phyloP scores from a whole-genome alignment of 257 asterid species.

The Jacaranda mimosifolia region DNA sequence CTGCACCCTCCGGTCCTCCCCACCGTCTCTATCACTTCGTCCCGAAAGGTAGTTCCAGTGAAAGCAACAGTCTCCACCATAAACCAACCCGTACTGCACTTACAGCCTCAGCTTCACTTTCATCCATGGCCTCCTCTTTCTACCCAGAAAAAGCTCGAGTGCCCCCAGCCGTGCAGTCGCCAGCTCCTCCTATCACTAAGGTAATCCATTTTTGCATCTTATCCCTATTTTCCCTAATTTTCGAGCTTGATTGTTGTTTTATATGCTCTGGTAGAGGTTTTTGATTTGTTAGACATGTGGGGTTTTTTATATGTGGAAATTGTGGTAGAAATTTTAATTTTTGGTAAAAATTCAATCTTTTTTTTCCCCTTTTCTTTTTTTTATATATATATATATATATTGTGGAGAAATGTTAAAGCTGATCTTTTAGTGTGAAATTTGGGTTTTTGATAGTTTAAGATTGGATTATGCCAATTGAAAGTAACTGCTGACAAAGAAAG shows the following conservation, averaged over 20 bases:
- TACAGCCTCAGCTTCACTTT: conserved; percentile 45
- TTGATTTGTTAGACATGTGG: conserved; percentile 13
- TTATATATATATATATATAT: neutral
- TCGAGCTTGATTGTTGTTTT: conserved; percentile 21
- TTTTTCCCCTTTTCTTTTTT: neutral
- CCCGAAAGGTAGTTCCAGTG: conserved; percentile 31
- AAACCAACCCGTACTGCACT: conserved; percentile 43
- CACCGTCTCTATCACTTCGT: conserved; percentile 37
- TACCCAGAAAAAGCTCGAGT: conserved; percentile 77
- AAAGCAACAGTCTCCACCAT: conserved; percentile 3
- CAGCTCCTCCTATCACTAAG: conserved; percentile 74
- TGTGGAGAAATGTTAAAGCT: neutral
- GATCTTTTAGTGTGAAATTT: neutral
- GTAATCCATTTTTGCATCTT: conserved; percentile 32
- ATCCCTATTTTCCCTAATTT: neutral
- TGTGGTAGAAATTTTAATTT: neutral
- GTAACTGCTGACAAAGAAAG: conserved; percentile 88
- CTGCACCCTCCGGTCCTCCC: conserved; percentile 38
- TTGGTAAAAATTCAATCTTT: neutral
- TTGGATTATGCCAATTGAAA: conserved; percentile 83
- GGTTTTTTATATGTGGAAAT: conserved; percentile 6
- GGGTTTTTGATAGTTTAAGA: conserved; percentile 64
- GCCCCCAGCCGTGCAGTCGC: conserved; percentile 64
- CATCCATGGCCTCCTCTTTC: conserved; percentile 74
- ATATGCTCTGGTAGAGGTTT: conserved; percentile 12